Evolutionary conservation across 352 stramenopile genomes (phyloP).

Genomic region (Phytophthora palmivora): DNA sequence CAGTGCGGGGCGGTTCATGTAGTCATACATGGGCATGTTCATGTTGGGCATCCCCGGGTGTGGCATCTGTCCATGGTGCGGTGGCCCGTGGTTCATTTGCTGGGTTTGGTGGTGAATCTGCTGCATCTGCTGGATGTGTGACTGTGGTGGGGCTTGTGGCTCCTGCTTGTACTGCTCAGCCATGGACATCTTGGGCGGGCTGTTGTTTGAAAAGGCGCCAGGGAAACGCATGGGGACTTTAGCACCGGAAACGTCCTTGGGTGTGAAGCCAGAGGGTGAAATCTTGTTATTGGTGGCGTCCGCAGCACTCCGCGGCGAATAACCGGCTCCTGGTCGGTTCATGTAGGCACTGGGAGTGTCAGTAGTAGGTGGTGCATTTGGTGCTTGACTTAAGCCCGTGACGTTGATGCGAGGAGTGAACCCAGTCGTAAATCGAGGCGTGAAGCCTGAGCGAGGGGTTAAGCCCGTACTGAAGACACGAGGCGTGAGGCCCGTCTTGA

Average conservation of each 20-base stretch:
- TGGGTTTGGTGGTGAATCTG: constrained; percentile 62
- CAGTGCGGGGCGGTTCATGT: constrained; percentile 76
- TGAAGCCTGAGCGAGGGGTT: constrained; percentile 84
- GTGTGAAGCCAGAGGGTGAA: constrained; percentile 79
- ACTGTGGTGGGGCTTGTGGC: constrained; percentile 31
- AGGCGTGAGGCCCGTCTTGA: constrained; percentile 86
- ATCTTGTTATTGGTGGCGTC: constrained; percentile 70
- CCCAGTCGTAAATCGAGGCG: constrained; percentile 78
- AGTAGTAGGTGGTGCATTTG: constrained; percentile 42
- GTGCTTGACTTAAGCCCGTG: constrained; percentile 47
- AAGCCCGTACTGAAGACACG: constrained; percentile 84
- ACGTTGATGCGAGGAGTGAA: constrained; percentile 80
- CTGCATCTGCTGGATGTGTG: constrained; percentile 52
- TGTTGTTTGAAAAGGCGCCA: constrained; percentile 59
- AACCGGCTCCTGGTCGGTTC: constrained; percentile 49
- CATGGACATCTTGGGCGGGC: constrained; percentile 65
- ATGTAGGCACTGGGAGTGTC: constrained; percentile 53
- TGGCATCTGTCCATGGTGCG: constrained; percentile 44
- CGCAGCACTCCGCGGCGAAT: constrained; percentile 58
- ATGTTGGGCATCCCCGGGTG: constrained; percentile 65
- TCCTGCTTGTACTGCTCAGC: constrained; percentile 56
- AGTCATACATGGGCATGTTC: constrained; percentile 88
- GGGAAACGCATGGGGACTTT: constrained; percentile 83
- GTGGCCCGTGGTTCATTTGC: constrained; percentile 52
- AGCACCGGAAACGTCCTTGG: constrained; percentile 75